Conservation (phyloP, 371 early-diverging fungal species). For the Polyrhizophydium stewartii region DNA sequence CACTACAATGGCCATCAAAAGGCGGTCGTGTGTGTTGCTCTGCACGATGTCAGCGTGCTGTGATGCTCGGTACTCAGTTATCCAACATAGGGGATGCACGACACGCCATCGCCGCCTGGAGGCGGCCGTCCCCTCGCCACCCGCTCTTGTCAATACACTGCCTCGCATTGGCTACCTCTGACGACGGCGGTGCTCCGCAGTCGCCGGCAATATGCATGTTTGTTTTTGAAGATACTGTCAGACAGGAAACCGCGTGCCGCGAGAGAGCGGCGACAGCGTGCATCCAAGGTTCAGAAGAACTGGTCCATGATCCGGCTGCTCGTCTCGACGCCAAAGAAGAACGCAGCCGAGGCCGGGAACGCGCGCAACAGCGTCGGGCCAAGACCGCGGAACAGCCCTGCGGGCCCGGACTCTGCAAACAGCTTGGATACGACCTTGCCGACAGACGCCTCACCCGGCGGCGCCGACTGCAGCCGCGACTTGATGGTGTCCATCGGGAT, state of each 20-base stretch:
- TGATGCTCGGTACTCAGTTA: too few species aligned
- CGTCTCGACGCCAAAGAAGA: constrained; percentile 38
- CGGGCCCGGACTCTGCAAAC: not conserved
- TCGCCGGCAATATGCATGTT: too few species aligned
- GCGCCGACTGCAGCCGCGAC: constrained; percentile 79
- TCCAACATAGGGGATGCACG: too few species aligned
- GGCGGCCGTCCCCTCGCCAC: too few species aligned
- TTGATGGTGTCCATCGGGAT: constrained; percentile 91
- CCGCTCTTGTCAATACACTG: too few species aligned
- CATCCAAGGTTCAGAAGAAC: not conserved
- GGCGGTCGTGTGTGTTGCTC: constrained; percentile 84
- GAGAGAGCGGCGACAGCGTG: too few species aligned
- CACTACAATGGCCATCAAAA: constrained; percentile 91
- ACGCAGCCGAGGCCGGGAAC: constrained; percentile 73
- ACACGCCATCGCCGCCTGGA: too few species aligned
- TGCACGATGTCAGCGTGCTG: constrained; percentile 66
- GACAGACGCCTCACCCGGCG: not conserved
- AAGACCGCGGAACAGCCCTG: constrained; percentile 70
- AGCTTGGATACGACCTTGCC: not conserved
- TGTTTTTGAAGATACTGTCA: too few species aligned
- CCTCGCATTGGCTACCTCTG: too few species aligned
- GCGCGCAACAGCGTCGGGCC: constrained; percentile 93
- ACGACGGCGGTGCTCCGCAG: too few species aligned
- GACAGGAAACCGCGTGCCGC: too few species aligned
- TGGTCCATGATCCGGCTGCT: constrained; percentile 4